Evolutionary conservation across 345 rosid genomes (phyloP).

Genomic region (Citrus medica): DNA sequence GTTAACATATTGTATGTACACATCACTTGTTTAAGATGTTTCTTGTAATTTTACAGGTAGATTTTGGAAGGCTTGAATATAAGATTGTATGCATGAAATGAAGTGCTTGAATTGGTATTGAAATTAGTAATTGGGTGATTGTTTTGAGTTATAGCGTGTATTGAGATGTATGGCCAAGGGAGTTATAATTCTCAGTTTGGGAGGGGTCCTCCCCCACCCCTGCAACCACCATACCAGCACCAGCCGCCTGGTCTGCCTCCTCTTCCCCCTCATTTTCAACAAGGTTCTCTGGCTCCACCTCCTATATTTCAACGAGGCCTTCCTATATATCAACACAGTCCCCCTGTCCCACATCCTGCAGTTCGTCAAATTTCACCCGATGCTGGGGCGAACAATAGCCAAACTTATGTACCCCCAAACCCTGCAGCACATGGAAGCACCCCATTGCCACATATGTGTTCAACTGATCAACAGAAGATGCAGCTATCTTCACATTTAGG

Average conservation of each 20-base stretch:
- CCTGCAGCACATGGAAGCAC: constrained; percentile 24
- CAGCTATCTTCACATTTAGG: constrained; percentile 24
- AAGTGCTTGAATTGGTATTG: neutral
- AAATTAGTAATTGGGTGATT: neutral
- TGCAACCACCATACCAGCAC: constrained; percentile 31
- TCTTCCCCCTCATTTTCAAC: constrained; percentile 27
- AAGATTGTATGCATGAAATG: neutral
- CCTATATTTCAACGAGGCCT: constrained; percentile 20
- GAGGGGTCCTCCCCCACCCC: constrained; percentile 32
- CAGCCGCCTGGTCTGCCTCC: constrained; percentile 25
- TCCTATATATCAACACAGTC: constrained; percentile 35
- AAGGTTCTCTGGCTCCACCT: constrained; percentile 21
- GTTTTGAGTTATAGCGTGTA: neutral
- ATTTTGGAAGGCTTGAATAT: constrained; percentile 6
- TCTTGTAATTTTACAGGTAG: neutral
- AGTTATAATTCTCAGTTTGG: constrained; percentile 31
- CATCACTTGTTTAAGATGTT: neutral
- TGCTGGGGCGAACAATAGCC: constrained; percentile 30
- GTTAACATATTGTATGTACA: neutral
- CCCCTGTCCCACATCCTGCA: constrained; percentile 23
- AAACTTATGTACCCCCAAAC: constrained; percentile 23
- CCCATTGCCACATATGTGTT: constrained; percentile 20
- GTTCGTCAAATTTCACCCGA: constrained; percentile 28
- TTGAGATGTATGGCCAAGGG: constrained; percentile 36
- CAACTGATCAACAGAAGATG: constrained; percentile 30